Conservation (phyloP, 1,284 basidiomycete genomes). For the Hortiboletus rubellus region DNA sequence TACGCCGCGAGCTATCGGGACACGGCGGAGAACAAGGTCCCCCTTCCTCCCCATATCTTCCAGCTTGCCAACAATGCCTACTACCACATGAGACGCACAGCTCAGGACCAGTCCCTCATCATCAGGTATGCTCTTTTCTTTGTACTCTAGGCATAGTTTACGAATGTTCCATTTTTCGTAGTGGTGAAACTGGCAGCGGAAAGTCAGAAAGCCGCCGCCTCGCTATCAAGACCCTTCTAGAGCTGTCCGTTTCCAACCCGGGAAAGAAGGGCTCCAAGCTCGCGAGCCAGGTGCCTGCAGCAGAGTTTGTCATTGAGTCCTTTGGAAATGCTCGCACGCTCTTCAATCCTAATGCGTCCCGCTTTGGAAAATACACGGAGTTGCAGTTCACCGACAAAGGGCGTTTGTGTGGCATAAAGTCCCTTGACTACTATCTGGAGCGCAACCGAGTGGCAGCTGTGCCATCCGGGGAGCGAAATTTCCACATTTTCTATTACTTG, state of each 20-base stretch:
- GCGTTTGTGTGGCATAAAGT: slow-evolving; percentile 87
- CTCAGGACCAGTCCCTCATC: slow-evolving; percentile 89
- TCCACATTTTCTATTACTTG: slow-evolving; percentile 97
- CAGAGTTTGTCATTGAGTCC: slow-evolving; percentile 92
- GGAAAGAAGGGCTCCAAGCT: slow-evolving; percentile 96
- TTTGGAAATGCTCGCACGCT: slow-evolving; percentile 91
- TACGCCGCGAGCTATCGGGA: slow-evolving; percentile 79
- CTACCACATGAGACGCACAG: slow-evolving; percentile 94
- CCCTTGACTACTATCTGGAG: slow-evolving; percentile 96
- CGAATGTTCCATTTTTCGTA: slow-evolving; percentile 33
- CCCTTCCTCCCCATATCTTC: slow-evolving; percentile 81
- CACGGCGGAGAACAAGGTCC: slow-evolving; percentile 52
- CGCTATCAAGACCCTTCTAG: slow-evolving; percentile 88
- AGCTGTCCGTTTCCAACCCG: slow-evolving; percentile 83
- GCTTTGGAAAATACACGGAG: slow-evolving; percentile 93
- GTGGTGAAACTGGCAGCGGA: slow-evolving; percentile 90
- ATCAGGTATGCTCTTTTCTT: slow-evolving; percentile 60
- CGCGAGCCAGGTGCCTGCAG: slow-evolving; percentile 82
- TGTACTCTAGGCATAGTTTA: neutral
- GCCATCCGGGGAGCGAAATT: slow-evolving; percentile 88
- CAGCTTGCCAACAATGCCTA: slow-evolving; percentile 89
- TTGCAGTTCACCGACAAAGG: slow-evolving; percentile 93
- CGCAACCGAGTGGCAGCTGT: slow-evolving; percentile 79
- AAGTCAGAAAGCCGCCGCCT: slow-evolving; percentile 91
- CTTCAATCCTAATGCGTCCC: slow-evolving; percentile 88